A percentile compares a stretch with the other conserved stretches of the same genome.
These are phyloP conservation scores for Morella rubra DNA, from an alignment of 306 rosid genomes.

Conservation along the genomic window DNA sequence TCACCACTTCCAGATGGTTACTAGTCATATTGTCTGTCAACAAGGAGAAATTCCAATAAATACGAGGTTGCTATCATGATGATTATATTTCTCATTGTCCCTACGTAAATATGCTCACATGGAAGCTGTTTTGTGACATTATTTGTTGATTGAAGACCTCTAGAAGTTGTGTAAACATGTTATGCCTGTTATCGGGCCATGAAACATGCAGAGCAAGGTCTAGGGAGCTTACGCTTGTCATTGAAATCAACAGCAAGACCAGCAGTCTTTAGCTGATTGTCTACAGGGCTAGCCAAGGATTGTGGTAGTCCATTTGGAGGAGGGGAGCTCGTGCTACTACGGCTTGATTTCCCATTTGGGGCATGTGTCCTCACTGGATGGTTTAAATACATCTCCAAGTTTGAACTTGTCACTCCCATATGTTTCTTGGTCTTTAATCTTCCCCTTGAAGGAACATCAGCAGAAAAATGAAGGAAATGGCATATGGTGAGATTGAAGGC, in stretches of 20 bases:
- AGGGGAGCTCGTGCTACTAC: slow-evolving; percentile 73
- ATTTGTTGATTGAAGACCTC: slow-evolving; percentile 6
- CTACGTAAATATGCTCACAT: not conserved
- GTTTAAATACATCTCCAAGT: slow-evolving; percentile 69
- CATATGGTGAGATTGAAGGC: slow-evolving; percentile 29
- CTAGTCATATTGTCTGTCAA: not conserved
- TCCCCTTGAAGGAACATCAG: slow-evolving; percentile 52
- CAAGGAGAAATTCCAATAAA: not conserved
- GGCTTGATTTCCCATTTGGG: slow-evolving; percentile 75
- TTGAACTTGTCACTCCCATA: slow-evolving; percentile 49
- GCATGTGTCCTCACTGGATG: slow-evolving; percentile 58
- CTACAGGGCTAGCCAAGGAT: slow-evolving; percentile 52
- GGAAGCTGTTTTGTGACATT: not conserved
- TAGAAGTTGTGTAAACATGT: not conserved
- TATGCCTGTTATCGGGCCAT: not conserved
- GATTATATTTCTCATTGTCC: not conserved
- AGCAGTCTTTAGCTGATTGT: slow-evolving; percentile 56
- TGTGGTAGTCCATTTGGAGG: slow-evolving; percentile 65
- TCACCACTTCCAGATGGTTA: not conserved
- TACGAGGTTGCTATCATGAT: not conserved
- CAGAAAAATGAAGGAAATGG: slow-evolving; percentile 42
- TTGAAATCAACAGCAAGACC: slow-evolving; percentile 82
- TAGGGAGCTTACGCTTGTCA: slow-evolving; percentile 59
- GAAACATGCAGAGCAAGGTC: slow-evolving; percentile 15
- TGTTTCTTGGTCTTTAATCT: slow-evolving; percentile 74